Evolutionary conservation across 176 grass and related monocot species (phyloP).

Genomic region (Oryza meyeriana): DNA sequence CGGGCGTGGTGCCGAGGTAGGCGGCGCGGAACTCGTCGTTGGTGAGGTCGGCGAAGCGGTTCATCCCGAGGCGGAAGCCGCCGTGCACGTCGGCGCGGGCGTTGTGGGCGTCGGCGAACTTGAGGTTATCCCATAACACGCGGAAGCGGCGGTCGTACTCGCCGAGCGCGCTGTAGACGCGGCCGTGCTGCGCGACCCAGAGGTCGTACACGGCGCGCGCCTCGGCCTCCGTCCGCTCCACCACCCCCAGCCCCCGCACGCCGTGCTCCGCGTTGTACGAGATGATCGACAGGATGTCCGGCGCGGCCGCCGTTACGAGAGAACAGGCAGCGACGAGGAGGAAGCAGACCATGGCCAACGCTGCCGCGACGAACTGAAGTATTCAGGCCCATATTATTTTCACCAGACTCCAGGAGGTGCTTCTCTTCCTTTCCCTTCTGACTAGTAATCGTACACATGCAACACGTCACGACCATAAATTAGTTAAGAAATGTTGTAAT

Average conservation of each 20-base stretch:
- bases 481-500: too few relatives aligned
- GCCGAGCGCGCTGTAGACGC: conserved; percentile 18
- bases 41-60: conserved; percentile 40
- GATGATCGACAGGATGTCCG: not conserved
- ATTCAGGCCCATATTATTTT: too few relatives aligned
- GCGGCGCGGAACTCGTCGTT: conserved; percentile 30
- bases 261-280: not conserved
- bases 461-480: too few relatives aligned
- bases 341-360: not conserved
- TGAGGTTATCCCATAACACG: conserved; percentile 48
- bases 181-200: conserved; percentile 35
- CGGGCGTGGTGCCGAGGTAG: not conserved
- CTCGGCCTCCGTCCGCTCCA: conserved; percentile 33
- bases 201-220: conserved; percentile 24
- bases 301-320: too few relatives aligned
- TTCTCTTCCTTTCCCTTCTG: too few relatives aligned
- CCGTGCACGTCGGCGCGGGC: not conserved
- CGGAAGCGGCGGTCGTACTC: conserved; percentile 39
- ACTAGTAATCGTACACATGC: too few relatives aligned
- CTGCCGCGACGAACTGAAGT: not conserved
- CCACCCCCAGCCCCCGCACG: not conserved
- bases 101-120: conserved; percentile 48
- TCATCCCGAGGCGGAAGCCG: conserved; percentile 28
- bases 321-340: not conserved
- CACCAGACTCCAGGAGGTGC: too few relatives aligned